Percentiles rank a stretch among this genome's conserved stretches.
Evolutionary conservation across 2,329 filamentous ascomycete species (phyloP).

Genomic region (Colletotrichum chrysophilum): DNA sequence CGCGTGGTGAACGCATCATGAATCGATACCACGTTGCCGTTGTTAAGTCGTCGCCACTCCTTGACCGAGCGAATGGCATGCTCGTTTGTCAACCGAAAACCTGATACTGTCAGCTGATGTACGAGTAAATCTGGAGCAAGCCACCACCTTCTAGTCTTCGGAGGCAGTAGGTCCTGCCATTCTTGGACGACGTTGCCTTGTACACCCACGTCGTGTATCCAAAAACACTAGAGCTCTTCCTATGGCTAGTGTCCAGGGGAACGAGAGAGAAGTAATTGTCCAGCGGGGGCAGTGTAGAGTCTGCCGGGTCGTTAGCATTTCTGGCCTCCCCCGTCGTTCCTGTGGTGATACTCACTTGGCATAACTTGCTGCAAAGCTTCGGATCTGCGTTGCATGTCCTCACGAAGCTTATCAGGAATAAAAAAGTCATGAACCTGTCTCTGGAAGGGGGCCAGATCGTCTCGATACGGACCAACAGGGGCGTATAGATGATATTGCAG

Average conservation of each 20-base stretch:
- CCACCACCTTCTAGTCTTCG: slow-evolving; percentile 78
- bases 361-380: slow-evolving; percentile 87
- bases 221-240: slow-evolving; percentile 80
- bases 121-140: background rate
- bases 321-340: background rate
- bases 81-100: slow-evolving; percentile 87
- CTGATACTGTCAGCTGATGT: slow-evolving; percentile 39
- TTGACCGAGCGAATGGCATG: slow-evolving; percentile 86
- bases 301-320: slow-evolving; percentile 21
- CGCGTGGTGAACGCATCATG: slow-evolving; percentile 94
- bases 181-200: slow-evolving; percentile 89
- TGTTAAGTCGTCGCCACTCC: slow-evolving; percentile 86
- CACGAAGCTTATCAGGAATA: slow-evolving; percentile 82
- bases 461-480: slow-evolving; percentile 80
- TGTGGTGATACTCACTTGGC: slow-evolving; percentile 60
- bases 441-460: slow-evolving; percentile 85
- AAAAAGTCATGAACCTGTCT: slow-evolving; percentile 91
- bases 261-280: slow-evolving; percentile 94
- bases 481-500: slow-evolving; percentile 94
- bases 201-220: slow-evolving; percentile 94
- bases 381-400: slow-evolving; percentile 87
- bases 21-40: slow-evolving; percentile 81
- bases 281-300: slow-evolving; percentile 74
- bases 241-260: slow-evolving; percentile 80
- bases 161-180: slow-evolving; percentile 86